Percentiles rank a stretch among this genome's conserved stretches.
These are phyloP conservation scores for Ananas comosus DNA, from an alignment of 176 grass and related monocot species.

Conservation along the genomic window DNA sequence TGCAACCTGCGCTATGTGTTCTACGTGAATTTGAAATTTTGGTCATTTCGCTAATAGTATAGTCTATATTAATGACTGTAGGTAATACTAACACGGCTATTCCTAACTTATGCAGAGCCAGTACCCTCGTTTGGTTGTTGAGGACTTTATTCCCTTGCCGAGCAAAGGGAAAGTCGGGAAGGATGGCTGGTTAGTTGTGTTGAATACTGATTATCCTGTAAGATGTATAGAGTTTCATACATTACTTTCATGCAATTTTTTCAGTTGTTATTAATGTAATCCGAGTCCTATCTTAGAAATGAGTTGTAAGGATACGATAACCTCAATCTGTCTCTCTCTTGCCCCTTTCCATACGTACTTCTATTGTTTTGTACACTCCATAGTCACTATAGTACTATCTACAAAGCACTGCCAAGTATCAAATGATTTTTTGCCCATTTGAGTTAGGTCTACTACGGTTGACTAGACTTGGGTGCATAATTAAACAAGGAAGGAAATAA, in stretches of 20 bases:
- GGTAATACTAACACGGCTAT: background rate
- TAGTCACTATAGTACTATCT: background rate
- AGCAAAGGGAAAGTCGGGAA: constrained; percentile 71
- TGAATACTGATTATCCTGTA: background rate
- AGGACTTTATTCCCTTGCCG: constrained; percentile 77
- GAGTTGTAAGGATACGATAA: too few relatives aligned
- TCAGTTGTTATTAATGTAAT: background rate
- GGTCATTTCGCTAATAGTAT: background rate
- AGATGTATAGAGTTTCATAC: background rate
- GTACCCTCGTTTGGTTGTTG: constrained; percentile 75
- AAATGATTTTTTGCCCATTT: too few relatives aligned
- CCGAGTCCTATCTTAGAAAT: background rate
- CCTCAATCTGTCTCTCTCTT: too few relatives aligned
- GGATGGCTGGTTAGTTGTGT: constrained; percentile 77
- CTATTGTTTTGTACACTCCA: background rate
- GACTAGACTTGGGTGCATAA: too few relatives aligned
- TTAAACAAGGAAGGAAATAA: too few relatives aligned
- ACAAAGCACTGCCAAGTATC: background rate
- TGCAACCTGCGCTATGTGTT: background rate
- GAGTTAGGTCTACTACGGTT: too few relatives aligned
- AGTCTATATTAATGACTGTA: background rate
- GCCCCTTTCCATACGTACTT: too few relatives aligned
- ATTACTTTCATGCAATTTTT: background rate
- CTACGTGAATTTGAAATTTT: background rate
- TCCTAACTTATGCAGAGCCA: constrained; percentile 62